Conservation (phyloP, 2,329 filamentous ascomycete species). For the Simplicillium aogashimaense region DNA sequence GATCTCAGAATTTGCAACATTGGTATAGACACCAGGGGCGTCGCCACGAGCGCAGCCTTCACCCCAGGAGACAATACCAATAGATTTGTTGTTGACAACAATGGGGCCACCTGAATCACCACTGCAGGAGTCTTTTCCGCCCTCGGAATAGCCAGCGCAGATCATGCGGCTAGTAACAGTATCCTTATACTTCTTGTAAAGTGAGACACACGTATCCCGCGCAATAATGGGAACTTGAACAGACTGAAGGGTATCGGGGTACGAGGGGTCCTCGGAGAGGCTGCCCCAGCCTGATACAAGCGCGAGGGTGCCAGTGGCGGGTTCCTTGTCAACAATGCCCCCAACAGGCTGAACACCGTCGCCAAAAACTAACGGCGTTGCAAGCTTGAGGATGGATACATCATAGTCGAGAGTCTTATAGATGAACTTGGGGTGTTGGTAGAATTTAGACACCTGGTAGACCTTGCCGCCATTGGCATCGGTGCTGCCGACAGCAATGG, state of each 20-base stretch:
- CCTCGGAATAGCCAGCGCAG: neutral
- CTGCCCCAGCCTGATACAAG: neutral
- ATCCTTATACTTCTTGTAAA: neutral
- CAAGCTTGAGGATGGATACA: neutral
- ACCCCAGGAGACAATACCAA: neutral
- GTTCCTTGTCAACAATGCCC: constrained; percentile 7
- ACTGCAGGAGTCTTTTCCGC: neutral
- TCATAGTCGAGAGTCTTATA: neutral
- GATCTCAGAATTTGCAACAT: neutral
- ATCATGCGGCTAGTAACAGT: neutral
- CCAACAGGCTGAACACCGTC: neutral
- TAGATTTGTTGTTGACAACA: neutral
- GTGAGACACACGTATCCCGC: neutral
- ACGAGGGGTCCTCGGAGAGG: neutral
- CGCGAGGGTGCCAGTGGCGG: neutral
- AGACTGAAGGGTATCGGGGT: neutral
- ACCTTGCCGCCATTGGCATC: neutral
- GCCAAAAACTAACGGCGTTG: neutral
- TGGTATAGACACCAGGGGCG: neutral
- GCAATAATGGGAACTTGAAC: neutral
- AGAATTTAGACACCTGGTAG: neutral
- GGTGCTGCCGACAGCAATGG: neutral
- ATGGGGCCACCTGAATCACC: neutral
- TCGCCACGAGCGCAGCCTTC: neutral
- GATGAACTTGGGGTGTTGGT: neutral